phyloP scores from a whole-genome alignment of 192 early-diverging fungal genomes.

The Blastocladiella britannica region DNA sequence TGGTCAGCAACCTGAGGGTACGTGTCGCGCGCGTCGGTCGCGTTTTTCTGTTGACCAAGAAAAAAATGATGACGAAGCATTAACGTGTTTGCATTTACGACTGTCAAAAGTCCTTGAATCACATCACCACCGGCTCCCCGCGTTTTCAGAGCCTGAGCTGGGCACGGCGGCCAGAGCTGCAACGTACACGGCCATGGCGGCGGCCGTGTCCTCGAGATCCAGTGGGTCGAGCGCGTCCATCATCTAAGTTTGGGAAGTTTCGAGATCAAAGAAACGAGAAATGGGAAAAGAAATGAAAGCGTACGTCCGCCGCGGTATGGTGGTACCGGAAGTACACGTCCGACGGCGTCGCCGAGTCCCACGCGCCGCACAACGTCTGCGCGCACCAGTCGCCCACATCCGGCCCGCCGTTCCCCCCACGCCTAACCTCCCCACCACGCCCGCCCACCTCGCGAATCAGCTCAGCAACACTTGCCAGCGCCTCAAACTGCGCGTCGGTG shows the following conservation, averaged over 20 bases:
- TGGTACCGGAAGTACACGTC: conserved; percentile 37
- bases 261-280: neutral
- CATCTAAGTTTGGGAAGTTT: conserved; percentile 16
- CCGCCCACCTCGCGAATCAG: conserved; percentile 14
- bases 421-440: conserved; percentile 17
- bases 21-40: no score
- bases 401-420: conserved; percentile 17
- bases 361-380: conserved; percentile 32
- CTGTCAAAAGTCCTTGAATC: no score
- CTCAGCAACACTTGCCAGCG: no score
- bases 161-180: neutral
- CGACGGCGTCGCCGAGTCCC: conserved; percentile 15
- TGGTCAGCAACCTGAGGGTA: no score
- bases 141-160: no score
- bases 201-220: conserved; percentile 31
- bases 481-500: no score
- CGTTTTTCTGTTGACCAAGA: no score
- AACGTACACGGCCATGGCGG: conserved; percentile 24
- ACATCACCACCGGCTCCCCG: no score
- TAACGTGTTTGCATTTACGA: no score
- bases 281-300: neutral
- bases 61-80: no score
- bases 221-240: conserved; percentile 27
- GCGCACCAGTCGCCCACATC: conserved; percentile 30
- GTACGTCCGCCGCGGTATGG: conserved; percentile 13